Base-by-base conservation (phyloP, 1,139 yeast species). In the Spathaspora sp. region DNA sequence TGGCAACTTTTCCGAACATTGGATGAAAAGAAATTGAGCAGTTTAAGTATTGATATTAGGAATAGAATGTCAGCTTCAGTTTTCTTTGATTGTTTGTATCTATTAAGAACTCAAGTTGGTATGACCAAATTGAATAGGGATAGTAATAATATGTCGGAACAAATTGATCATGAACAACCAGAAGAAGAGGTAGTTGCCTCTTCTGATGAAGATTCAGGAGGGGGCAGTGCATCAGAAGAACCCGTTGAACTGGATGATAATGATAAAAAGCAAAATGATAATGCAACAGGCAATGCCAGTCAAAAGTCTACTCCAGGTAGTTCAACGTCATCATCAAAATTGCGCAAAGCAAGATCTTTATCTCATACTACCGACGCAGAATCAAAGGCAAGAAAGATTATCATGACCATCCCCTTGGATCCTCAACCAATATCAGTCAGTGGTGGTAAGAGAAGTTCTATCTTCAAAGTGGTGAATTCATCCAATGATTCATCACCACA, bases 61-160 rank as follows among this genome's bases (percentile, higher is more conserved):
- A 84, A 95, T 8, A 77, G 97, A 54, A 86, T 89, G 95, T 81
- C 96, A 4, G 97, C 96, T 0, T 86, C 95, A 46, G 90, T 91
- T 2, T 89, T 93, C 57, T 93, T 91, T 62, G 99, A 93, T 63
- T 85, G 93, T 58, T 69, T 93, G 47, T 87, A 90, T 80, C 76
- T 89, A 6, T 70, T 91, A 56, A 73, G 97, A 55, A 93, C 88
- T 54, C 87, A 88, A 60, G 89, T 89, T 49, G 97, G 97, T 11
- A 84, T 88, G 85, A 81, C 86, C 39, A 83, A 82, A 55, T 69
- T 83, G 69, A 82, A 57, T 57, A 65, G 55, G 46, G 59, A 60
- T 43, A 64, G 64, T 10, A 71, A 61, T 13, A 59, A 55, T 27
- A 64, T 59, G 13, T 57, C 50, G 2, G 57, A 58, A 17, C 65